Conservation (phyloP, 164 flowering plant genomes). For the Protea cynaroides region DNA sequence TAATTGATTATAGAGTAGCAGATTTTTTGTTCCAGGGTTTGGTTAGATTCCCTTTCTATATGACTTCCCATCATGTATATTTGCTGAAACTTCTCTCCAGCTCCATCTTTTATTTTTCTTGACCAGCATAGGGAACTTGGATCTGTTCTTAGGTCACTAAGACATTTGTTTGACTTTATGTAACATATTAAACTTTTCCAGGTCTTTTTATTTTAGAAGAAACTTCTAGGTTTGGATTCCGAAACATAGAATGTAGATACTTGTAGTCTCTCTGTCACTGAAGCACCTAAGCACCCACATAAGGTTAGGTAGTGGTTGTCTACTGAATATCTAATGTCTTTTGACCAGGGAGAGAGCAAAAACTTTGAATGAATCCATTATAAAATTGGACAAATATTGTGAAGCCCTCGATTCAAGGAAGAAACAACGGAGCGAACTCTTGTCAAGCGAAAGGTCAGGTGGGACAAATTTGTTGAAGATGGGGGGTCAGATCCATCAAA, state of each 20-base stretch:
- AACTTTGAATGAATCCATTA: slow-evolving; percentile 49
- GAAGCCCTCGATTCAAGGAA: slow-evolving; percentile 48
- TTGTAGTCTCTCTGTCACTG: not conserved
- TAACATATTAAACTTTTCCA: not conserved
- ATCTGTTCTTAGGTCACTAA: not conserved
- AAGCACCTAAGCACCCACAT: not conserved
- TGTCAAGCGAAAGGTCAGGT: slow-evolving; percentile 45
- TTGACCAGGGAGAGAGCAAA: slow-evolving; percentile 55
- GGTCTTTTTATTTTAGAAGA: not conserved
- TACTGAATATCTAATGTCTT: slow-evolving; percentile 18
- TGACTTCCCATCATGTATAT: not conserved
- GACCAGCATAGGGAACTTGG: not conserved
- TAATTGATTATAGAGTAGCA: not conserved
- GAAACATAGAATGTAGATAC: slow-evolving; percentile 1
- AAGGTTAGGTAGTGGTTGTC: slow-evolving; percentile 2
- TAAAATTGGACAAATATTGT: slow-evolving; percentile 44
- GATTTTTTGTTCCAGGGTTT: not conserved
- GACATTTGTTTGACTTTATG: not conserved
- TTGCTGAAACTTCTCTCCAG: too few species aligned
- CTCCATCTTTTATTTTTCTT: not conserved
- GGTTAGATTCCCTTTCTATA: not conserved
- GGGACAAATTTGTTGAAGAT: slow-evolving; percentile 44
- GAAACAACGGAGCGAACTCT: slow-evolving; percentile 37
- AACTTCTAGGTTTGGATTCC: not conserved
- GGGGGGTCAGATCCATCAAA: slow-evolving; percentile 49